Evolutionary conservation across 2,329 filamentous ascomycete genomes (phyloP), one percentile per base, ranked within the genome.

Genomic region (Tolypocladium ovalisporum): DNA sequence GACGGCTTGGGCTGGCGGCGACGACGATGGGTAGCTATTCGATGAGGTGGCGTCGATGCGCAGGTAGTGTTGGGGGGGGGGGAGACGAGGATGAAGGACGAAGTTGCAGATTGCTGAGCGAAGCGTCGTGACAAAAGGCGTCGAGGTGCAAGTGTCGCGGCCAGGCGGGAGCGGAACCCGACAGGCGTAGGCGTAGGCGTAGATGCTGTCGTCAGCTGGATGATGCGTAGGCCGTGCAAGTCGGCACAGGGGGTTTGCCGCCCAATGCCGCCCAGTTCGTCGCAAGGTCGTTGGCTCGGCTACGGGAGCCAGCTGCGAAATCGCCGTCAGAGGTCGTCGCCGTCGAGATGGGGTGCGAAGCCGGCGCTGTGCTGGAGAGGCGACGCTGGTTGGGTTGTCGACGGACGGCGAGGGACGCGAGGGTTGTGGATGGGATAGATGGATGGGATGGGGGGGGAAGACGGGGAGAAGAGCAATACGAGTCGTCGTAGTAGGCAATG

Each of bases 141-240:
- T 35, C 12, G 22, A 39, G 44, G 17, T 35, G 9, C n/a, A 52
- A 29, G 57, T 17, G 52, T 22, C n/a, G 27, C 36, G 32, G 27
- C 44, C 19, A 42, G 37, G 59, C 12, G 34, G 24, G 42, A 24
- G 19, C 1, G 44, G 34, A 37, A 29, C 37, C 53, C 36, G 47
- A 34, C 34, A 17, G 52, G 42, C 53, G 55, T 53, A 55, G 42
- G 47, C 34, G 49, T 15, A 47, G 56, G 27, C 55, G 61, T 57
- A 8, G 56, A 53, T 19, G 55, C 44, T 32, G 57, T 62, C 62
- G 60, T 61, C 59, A 61, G 62, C 62, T 40, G 34, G 37, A 54
- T 42, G 47, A 51, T 44, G 54, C 61, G 58, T 57, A 54, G 52
- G 47, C 47, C 35, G 57, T 49, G 51, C 40, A 35, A 52, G 47